Evolutionary conservation across 2,329 filamentous ascomycete species (phyloP), one percentile per base, ranked within the genome.

Genomic region (Mollisia scopiformis): DNA sequence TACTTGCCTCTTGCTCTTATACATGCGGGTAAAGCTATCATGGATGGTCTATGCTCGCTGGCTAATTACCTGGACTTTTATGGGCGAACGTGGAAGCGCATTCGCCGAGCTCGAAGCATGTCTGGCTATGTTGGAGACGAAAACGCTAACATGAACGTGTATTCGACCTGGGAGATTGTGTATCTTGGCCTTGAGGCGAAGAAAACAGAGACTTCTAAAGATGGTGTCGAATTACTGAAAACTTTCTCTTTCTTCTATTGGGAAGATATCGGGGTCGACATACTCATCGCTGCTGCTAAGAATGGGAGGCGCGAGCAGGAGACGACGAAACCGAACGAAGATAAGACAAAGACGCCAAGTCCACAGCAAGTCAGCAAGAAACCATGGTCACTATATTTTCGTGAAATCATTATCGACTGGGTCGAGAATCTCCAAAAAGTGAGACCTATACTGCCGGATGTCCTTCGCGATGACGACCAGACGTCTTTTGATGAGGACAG

Each of bases 1-100:
- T 70, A 62, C 51, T 56, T 74, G 19, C 66, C 72, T 10, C 67
- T 74, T 47, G 69, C 71, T 8, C 57, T 74, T 10, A 64, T 70
- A 11, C 71, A 73, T 50, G 72, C 72, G 16, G 68, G 66, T 21
- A 58, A 59, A 23, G 62, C 61, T 7, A 63, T 67, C 43, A 19
- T 53, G 25, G 25, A 28, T n/a, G 14, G 39, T 13, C 16, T 58
- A 14, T 66, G 61, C 39, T 14, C 13, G 10, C 52, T 64, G 14
- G 27, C n/a, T 3, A 50, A 59, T n/a, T 66, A 67, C 25, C 43
- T 61, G 14, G 47, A 54, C 7, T 46, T 53, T 30, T 61, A 58
- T 43, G n/a, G 61, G 11, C 27, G n/a, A 25, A 57, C 16, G 10
- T 57, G 50, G 61, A 6, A 62, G n/a, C 14, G 49, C 11, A 63